phyloP scores from a whole-genome alignment of 2,329 filamentous ascomycete species.

The Colletotrichum destructivum region DNA sequence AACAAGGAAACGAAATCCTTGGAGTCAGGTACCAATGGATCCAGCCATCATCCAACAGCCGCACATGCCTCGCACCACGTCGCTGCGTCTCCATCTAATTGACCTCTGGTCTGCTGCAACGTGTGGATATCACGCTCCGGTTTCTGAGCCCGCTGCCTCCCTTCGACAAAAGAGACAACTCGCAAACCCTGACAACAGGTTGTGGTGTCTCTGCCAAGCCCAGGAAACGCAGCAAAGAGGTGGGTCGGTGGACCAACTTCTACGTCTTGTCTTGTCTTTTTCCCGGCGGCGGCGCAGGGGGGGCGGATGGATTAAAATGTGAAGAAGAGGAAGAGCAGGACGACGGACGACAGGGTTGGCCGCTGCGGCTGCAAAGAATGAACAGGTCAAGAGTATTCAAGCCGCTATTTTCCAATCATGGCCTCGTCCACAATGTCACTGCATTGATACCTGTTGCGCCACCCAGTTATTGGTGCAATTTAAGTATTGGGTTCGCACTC shows the following conservation, averaged over 20 bases:
- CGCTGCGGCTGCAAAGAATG: conserved; percentile 9
- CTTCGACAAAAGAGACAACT: conserved; percentile 29
- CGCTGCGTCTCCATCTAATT: conserved; percentile 20
- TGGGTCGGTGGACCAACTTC: conserved; percentile 26
- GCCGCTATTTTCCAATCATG: neutral
- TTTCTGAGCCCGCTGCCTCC: conserved; percentile 1
- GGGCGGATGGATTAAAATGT: too few relatives aligned
- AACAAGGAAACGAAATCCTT: conserved; percentile 9
- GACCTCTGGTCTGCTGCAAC: conserved; percentile 5
- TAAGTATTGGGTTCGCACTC: neutral
- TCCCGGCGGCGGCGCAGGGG: conserved; percentile 1
- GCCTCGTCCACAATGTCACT: too few relatives aligned
- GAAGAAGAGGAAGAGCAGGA: neutral
- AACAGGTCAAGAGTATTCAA: neutral
- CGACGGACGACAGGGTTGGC: conserved; percentile 20
- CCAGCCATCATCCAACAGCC: neutral
- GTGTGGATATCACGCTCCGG: conserved; percentile 10
- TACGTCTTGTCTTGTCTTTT: conserved; percentile 16
- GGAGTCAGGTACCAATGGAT: conserved; percentile 29
- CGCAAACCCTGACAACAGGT: conserved; percentile 22
- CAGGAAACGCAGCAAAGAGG: conserved; percentile 19
- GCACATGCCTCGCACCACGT: conserved; percentile 28
- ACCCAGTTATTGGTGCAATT: too few relatives aligned
- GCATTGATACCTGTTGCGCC: too few relatives aligned
- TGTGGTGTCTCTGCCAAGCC: conserved; percentile 31